phyloP scores from a whole-genome alignment of 148 eudicot species.

The Rhododendron williamsianum region DNA sequence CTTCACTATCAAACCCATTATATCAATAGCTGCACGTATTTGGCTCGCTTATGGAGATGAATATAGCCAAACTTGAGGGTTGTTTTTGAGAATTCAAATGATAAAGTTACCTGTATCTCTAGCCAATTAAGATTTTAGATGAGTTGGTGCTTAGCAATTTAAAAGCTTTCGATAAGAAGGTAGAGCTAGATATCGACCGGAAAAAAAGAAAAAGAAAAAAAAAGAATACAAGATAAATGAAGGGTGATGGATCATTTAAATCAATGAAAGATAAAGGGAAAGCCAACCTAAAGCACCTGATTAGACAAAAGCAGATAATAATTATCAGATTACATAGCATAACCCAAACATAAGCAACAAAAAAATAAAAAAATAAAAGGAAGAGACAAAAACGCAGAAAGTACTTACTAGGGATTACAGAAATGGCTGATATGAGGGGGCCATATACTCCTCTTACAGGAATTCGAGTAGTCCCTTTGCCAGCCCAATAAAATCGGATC shows the following conservation, averaged over 20 bases:
- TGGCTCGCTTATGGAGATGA: background rate
- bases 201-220: background rate
- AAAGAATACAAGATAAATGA: background rate
- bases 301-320: background rate
- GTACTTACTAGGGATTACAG: slow-evolving; percentile 53
- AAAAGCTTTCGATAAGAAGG: background rate
- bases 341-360: background rate
- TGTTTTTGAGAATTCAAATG: background rate
- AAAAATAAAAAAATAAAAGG: too few relatives aligned
- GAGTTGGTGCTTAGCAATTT: background rate
- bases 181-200: background rate
- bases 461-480: slow-evolving; percentile 73
- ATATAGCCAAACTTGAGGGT: background rate
- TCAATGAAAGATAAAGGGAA: background rate
- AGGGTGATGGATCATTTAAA: background rate
- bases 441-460: slow-evolving; percentile 73
- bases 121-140: background rate
- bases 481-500: slow-evolving; percentile 63
- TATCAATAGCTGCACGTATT: background rate
- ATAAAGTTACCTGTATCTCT: background rate
- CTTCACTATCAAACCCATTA: background rate
- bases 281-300: background rate
- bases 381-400: background rate
- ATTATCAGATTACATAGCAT: background rate
- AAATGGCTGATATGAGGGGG: slow-evolving; percentile 71